These are phyloP conservation scores for Irpex sp. DNA, from an alignment of 1,284 basidiomycete species.

Conservation along the genomic window DNA sequence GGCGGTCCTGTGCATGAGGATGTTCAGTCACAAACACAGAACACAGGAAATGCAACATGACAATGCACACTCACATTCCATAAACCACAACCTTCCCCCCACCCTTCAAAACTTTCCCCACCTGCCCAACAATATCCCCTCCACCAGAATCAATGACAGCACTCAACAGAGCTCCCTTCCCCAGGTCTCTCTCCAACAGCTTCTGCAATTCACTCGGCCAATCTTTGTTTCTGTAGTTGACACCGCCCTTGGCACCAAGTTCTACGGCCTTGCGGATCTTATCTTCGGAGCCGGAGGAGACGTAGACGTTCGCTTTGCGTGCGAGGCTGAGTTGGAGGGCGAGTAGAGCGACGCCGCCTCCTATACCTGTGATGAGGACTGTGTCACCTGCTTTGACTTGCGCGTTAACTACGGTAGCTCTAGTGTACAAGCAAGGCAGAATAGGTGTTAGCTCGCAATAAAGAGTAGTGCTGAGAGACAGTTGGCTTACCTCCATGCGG, in stretches of 20 bases:
- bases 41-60: too few relatives aligned
- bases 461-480: not conserved
- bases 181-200: constrained; percentile 42
- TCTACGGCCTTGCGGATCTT: constrained; percentile 69
- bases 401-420: constrained; percentile 72
- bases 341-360: constrained; percentile 80
- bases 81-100: constrained; percentile 77
- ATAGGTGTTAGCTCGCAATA: not conserved
- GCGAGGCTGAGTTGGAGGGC: constrained; percentile 79
- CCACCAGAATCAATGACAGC: constrained; percentile 83
- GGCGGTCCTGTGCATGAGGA: constrained; percentile 38
- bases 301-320: constrained; percentile 76
- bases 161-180: constrained; percentile 42
- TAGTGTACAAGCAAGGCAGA: not conserved
- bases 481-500: constrained; percentile 70
- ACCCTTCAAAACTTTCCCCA: constrained; percentile 55
- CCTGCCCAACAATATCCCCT: constrained; percentile 65
- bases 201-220: constrained; percentile 61
- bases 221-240: constrained; percentile 71
- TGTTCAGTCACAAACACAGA: too few relatives aligned
- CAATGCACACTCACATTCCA: constrained; percentile 55
- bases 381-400: constrained; percentile 62
- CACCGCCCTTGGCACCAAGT: constrained; percentile 78
- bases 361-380: constrained; percentile 77
- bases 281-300: constrained; percentile 70